A percentile compares a stretch with the other conserved stretches of the same genome.
These are phyloP conservation scores for Pseudogymnoascus sp. DNA, from an alignment of 2,329 filamentous ascomycete species.

Conservation along the genomic window DNA sequence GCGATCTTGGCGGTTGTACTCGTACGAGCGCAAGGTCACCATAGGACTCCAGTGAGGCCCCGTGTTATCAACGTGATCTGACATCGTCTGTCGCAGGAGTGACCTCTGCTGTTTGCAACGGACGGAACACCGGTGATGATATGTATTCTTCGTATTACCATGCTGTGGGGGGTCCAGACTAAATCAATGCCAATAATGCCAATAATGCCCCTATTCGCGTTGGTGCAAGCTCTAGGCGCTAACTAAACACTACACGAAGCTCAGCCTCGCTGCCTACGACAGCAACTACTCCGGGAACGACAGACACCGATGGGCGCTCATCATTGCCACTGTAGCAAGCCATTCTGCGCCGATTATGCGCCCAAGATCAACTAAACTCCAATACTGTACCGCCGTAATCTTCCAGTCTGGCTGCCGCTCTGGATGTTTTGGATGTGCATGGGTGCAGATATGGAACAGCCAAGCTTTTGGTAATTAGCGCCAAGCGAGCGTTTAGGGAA, in stretches of 20 bases:
- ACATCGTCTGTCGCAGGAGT: neutral
- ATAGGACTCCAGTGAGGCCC: neutral
- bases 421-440: neutral
- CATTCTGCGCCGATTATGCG: neutral
- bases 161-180: too few species aligned
- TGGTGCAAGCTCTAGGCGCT: neutral
- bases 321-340: neutral
- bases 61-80: neutral
- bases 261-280: slow-evolving; percentile 2
- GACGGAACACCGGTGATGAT: neutral
- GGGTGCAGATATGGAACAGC: neutral
- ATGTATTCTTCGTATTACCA: too few species aligned
- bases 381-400: neutral
- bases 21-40: neutral
- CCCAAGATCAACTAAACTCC: neutral
- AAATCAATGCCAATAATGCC: neutral
- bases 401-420: neutral
- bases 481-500: slow-evolving; percentile 8
- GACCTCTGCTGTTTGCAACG: neutral
- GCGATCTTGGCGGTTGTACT: neutral
- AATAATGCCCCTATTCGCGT: neutral
- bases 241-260: neutral
- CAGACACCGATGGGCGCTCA: neutral
- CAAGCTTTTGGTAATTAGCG: slow-evolving; percentile 1
- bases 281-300: neutral